A percentile compares a stretch with the other conserved stretches of the same genome.
Evolutionary conservation across 139 green algal genomes (phyloP).

Genomic region (Astrephomene gubernaculifera): DNA sequence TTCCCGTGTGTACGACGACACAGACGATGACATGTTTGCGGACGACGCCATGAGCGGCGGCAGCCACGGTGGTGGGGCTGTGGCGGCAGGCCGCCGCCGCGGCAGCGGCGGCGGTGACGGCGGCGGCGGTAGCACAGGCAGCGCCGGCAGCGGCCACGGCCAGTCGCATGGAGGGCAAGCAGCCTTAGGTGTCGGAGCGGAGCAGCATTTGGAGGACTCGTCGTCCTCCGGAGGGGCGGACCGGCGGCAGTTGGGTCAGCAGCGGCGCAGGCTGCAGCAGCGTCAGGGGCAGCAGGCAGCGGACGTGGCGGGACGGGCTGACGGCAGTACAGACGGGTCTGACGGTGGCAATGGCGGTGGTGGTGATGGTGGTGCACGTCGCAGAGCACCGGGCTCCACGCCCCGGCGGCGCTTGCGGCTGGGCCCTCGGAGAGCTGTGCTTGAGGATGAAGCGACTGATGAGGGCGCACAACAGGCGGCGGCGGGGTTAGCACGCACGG

Average conservation of each 20-base stretch:
- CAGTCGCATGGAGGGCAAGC: background rate
- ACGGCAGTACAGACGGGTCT: background rate
- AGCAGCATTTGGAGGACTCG: background rate
- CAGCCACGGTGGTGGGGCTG: background rate
- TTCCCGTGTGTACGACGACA: constrained; percentile 23
- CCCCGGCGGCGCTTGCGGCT: background rate
- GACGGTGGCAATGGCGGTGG: background rate
- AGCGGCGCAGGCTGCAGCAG: background rate
- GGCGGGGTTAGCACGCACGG: background rate
- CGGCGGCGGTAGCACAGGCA: background rate
- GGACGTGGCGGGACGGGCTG: background rate
- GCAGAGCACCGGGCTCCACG: background rate
- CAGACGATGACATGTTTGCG: constrained; percentile 17
- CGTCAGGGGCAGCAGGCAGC: background rate
- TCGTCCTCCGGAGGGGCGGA: background rate
- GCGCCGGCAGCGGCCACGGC: background rate
- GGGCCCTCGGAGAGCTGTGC: background rate
- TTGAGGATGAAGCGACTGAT: constrained; percentile 1
- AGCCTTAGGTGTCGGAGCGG: background rate
- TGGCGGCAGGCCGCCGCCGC: background rate
- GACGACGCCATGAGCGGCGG: constrained; percentile 15
- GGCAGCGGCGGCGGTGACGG: background rate
- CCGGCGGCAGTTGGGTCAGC: background rate
- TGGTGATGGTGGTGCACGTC: background rate
- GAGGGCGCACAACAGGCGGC: background rate